Base-by-base conservation (phyloP, 495 filamentous ascomycete species). In the Evansstolkia leycettana region DNA sequence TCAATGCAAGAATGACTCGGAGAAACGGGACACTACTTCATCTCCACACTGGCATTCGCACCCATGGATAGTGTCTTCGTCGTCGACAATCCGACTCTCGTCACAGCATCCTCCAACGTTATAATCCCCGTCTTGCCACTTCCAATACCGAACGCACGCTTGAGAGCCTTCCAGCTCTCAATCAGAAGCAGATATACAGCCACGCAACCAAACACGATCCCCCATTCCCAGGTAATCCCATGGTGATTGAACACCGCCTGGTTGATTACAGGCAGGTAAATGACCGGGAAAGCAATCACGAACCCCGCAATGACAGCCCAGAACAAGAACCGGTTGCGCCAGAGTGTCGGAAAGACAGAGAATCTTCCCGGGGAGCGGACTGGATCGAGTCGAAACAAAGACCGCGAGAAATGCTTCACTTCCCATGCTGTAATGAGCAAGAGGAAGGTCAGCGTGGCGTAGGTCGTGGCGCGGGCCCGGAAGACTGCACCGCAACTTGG, bases 141-240 rank as follows among this genome's bases (percentile, higher is more conserved):
- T 3, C 55, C 56, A 32, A 62, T 60, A 0, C 54, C 41, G 29
- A 60, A 49, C 0, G 45, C 37, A 27, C 80, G 63, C 62, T 85
- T 85, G 23, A 52, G 43, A 30, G 55, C 67, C 55, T 84, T 83
- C 77, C 79, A 84, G 28, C 61, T 57, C 58, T 85, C 80, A 23
- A 82, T 61, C 28, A 75, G 71, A 0, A 57, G 33, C 9, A 85
- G 59, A 36, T 74, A 84, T 5, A 80, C 42, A 30, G 78, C 46
- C 7, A 69, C 71, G 36, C 76, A 75, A 12, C 64, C 76, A 33
- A 77, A 45, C 0, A 72, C 72, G 3, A 78, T 37, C 13, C 62
- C 72, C 81, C 82, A 84, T 50, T 85, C 80, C 82, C 80, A 84
- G 36, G 47, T 67, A 32, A 87, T 84, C 14, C 63, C 59, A n/a